Evolutionary conservation across 306 rosid genomes (phyloP), one percentile per base, ranked within the genome.

Genomic region (Prunus davidiana): DNA sequence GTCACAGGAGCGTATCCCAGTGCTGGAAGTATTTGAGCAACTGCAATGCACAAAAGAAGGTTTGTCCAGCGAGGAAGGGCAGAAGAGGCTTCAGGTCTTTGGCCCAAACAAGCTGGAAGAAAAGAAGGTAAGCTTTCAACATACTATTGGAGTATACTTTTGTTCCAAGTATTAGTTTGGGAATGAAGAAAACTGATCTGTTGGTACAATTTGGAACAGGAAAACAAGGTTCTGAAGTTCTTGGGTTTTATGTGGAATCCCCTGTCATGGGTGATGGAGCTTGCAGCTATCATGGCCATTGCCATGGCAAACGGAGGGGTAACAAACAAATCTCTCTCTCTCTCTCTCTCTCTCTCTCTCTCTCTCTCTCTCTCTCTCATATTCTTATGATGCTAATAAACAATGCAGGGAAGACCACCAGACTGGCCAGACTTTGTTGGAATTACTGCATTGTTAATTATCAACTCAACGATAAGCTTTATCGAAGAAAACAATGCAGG

Each of bases 201-300:
- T 12, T 27, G 8, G 54, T 45, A 5, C 27, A 4, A 38, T 75
- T 69, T 60, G 62, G 46, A 72, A 84, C 92, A 93, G 98, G 97
- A 93, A 52, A 91, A 49, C 73, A 93, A 93, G 80, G 0, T 88
- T 46, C 82, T 93, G 3, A 91, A 91, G 69, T 93, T 93, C 88
- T 73, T 93, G 86, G 96, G 98, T 6, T 93, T 93, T 73, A 93
- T 93, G 97, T 93, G 98, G 98, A 93, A 91, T 73, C 98, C 98
- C 52, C 91, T 93, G 0, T 91, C 98, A 3, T 93, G 98, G 98
- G 98, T 93, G 49, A 93, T 93, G 98, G 98, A 93, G 79, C 46
- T 74, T 28, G 98, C 96, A 8, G 98, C 98, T 54, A 83, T 93
- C 80, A 93, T 93, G 98, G 98, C 98, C 30, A 93, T 93, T 56